These are phyloP conservation scores for Borovskyia barvae DNA, from an alignment of 208 protist genomes.

Conservation along the genomic window DNA sequence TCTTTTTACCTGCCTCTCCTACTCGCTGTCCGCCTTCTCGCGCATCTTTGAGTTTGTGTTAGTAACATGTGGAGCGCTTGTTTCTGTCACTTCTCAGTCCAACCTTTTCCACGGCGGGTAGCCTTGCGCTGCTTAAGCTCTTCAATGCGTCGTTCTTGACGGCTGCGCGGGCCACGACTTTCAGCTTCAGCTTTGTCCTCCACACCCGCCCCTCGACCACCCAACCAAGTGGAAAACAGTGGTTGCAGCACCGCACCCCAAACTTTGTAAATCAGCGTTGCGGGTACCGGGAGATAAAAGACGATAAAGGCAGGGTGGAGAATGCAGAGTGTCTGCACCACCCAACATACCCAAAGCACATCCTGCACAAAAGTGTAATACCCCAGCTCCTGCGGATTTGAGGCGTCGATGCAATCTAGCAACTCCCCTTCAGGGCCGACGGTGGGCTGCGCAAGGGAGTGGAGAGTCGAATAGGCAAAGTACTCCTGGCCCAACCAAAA, in stretches of 20 bases:
- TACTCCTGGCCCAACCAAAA: constrained; percentile 88
- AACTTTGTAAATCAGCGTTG: constrained; percentile 64
- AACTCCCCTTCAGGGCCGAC: constrained; percentile 55
- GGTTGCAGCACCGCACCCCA: constrained; percentile 47
- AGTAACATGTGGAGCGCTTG: too few species aligned
- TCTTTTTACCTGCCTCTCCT: too few species aligned
- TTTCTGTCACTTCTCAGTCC: background rate
- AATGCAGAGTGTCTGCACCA: constrained; percentile 71
- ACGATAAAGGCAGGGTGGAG: constrained; percentile 74
- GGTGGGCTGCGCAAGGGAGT: constrained; percentile 49
- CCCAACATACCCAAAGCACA: constrained; percentile 88
- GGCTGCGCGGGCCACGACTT: constrained; percentile 23
- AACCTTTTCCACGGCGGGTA: constrained; percentile 6
- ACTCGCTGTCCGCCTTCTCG: too few species aligned
- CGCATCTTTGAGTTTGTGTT: too few species aligned
- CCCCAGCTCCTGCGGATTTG: constrained; percentile 77
- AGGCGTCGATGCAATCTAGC: constrained; percentile 70
- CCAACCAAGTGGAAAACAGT: constrained; percentile 24
- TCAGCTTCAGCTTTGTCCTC: background rate
- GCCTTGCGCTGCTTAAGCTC: constrained; percentile 68
- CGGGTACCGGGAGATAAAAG: constrained; percentile 87
- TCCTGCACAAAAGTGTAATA: constrained; percentile 84
- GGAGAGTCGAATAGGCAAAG: constrained; percentile 43
- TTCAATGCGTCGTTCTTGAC: constrained; percentile 64
- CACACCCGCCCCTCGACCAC: constrained; percentile 8